Evolutionary conservation across 2,329 filamentous ascomycete species (phyloP), one percentile per base, ranked within the genome.

Genomic region (Emergomyces orientalis): DNA sequence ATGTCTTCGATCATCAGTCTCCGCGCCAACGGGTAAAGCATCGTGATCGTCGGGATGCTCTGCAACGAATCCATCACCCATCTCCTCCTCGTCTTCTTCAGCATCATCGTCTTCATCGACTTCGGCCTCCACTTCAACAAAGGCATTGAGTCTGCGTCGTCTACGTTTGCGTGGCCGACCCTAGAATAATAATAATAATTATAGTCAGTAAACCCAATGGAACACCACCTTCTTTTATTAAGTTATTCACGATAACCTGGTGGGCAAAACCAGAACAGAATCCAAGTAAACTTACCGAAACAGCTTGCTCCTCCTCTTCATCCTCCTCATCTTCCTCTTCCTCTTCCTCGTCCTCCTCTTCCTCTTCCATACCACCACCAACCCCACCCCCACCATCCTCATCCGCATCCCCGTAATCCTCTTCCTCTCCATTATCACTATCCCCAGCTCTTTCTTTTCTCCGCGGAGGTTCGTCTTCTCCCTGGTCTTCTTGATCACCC

Each of bases 101-200:
- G 91, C 89, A 69, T 96, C 91, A 70, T 96, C 91, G 67, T 96
- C 87, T 64, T 89, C 94, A 72, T 97, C 94, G 69, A 99, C 94
- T 78, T 97, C 94, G 74, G 94, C 94, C 81, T 99, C 94, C 71
- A 93, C 90, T 86, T 99, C 94, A 78, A 99, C 87, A 85, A 97
- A 97, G 71, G 88, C 87, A 69, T 90, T 90, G 66, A 90, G 86
- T 67, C 84, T 84, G 67, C 89, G 86, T 74, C 85, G 88, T 72
- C 82, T 78, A 63, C 92, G 89, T 77, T 97, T 97, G 70, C 88
- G 85, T 63, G 90, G 89, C 71, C 90, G 85, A 63, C 82, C 82
- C 83, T 87, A 69, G 41, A 62, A 41, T 64, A 54, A 67, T 13
- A 45, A 45, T n/a, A n/a, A 45, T n/a, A n/a, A n/a, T 45, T 6